Base-by-base conservation (phyloP, 2,329 filamentous ascomycete genomes). In the Aspergillus sp. region DNA sequence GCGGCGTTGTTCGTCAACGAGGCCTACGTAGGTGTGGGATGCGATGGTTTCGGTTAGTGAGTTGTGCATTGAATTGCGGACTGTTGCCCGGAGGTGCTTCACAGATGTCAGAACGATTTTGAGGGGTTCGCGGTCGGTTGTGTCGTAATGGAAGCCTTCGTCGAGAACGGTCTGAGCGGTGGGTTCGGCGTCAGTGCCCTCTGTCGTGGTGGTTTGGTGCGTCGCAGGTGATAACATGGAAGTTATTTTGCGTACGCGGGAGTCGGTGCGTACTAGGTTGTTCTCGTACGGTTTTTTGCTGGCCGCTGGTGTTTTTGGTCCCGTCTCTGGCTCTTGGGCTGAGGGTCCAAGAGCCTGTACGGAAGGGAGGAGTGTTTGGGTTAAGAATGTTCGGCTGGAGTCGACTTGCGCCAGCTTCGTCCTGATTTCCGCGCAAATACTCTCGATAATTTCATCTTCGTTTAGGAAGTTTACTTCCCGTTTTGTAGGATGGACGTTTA, bases 401-500 rank as follows among this genome's bases (percentile, higher is more conserved):
- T 99, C 95, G 6, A 98, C 93, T 49, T 89, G 88, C 11, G 91
- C 89, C 4, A 99, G 82, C 64, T 89, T 89, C 8, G 85, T 81
- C 52, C 90, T 85, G 20, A 99, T 89, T 53, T 90, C 85, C 59
- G 88, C 85, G 76, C 93, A 97, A 4, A 99, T 87, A 13, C 85
- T 83, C 62, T 95, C 90, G 47, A 95, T 89, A 45, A 99, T 96
- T 66, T 99, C 95, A 62, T 99, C 95, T 71, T 99, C 95, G 60
- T 98, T 96, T 20, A 99, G 81, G 66, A 99, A 98, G 68, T 98
- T 95, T 18, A 99, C 95, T 71, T 99, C 93, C 50, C 91, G 84
- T 74, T 99, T 99, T 0, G 95, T 99, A 0, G 95, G 95, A 73
- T 99, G 95, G 0, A 99, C 89, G 66, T 99, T 99, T 69, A 99